Evolutionary conservation across 1,284 basidiomycete genomes (phyloP).

Genomic region (Marasmius fiardii): DNA sequence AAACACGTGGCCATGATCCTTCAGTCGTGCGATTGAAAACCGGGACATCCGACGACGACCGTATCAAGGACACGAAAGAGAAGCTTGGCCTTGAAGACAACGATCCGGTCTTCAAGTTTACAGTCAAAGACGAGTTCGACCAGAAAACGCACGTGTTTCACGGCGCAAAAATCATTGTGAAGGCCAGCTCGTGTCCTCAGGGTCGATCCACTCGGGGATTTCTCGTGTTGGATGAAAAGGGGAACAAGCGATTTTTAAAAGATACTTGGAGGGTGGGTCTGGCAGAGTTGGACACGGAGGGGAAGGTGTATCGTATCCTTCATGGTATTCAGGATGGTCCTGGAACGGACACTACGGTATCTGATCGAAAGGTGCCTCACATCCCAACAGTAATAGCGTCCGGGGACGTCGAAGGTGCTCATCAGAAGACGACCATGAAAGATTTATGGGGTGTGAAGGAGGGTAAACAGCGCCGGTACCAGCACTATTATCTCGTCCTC

Average conservation of each 20-base stretch:
- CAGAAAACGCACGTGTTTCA: too few species aligned
- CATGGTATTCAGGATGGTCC: background rate
- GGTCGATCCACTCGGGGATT: too few species aligned
- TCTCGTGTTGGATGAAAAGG: too few species aligned
- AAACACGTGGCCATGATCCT: conserved; percentile 18
- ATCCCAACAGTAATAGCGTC: background rate
- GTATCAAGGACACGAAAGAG: background rate
- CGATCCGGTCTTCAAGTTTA: too few species aligned
- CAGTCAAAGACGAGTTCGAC: too few species aligned
- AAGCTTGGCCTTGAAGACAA: background rate
- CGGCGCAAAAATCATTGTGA: too few species aligned
- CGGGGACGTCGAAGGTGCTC: background rate
- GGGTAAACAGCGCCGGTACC: background rate
- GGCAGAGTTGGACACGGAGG: background rate
- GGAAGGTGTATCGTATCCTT: background rate
- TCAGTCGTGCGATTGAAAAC: conserved; percentile 2
- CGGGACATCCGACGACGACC: background rate
- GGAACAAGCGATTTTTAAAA: too few species aligned
- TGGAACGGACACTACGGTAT: background rate
- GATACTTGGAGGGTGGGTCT: too few species aligned
- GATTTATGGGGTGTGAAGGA: background rate
- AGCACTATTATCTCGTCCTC: background rate
- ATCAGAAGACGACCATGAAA: background rate
- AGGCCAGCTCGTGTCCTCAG: too few species aligned
- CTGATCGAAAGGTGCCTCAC: background rate